Evolutionary conservation across 441 rosid species (phyloP).

Genomic region (Breynia disticha): DNA sequence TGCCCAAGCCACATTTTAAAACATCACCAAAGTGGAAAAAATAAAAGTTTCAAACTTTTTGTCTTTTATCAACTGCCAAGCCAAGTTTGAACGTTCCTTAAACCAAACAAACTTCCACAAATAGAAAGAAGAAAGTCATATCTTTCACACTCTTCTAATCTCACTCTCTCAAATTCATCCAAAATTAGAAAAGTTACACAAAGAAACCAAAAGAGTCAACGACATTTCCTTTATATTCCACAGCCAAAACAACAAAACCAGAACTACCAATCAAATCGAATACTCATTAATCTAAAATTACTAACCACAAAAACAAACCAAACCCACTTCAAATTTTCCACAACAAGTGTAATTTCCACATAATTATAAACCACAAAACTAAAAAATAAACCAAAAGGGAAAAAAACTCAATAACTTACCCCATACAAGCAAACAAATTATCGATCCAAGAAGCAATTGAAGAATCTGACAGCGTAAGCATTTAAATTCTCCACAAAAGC

Average conservation of each 20-base stretch:
- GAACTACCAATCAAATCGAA: not conserved
- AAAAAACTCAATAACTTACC: constrained; percentile 23
- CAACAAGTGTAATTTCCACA: not conserved
- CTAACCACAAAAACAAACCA: not conserved
- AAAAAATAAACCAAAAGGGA: not conserved
- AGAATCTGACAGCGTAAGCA: constrained; percentile 32
- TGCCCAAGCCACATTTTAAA: no score
- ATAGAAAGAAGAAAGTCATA: not conserved
- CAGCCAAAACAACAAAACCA: not conserved
- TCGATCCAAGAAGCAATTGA: constrained; percentile 41
- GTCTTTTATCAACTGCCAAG: no score
- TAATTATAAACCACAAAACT: not conserved
- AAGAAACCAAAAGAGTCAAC: constrained; percentile 3
- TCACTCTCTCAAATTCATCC: not conserved
- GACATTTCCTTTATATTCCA: not conserved
- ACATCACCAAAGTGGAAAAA: not conserved
- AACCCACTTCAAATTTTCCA: not conserved
- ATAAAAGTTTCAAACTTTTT: not conserved
- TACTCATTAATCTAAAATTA: not conserved
- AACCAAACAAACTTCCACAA: not conserved
- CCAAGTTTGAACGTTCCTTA: no score
- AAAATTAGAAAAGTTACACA: not conserved
- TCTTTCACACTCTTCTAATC: not conserved
- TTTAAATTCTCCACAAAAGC: constrained; percentile 6
- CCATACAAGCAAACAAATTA: constrained; percentile 47